Percentiles rank a stretch among this genome's conserved stretches.
phyloP scores from a whole-genome alignment of 1,284 basidiomycete species.

The Boletus sp. region DNA sequence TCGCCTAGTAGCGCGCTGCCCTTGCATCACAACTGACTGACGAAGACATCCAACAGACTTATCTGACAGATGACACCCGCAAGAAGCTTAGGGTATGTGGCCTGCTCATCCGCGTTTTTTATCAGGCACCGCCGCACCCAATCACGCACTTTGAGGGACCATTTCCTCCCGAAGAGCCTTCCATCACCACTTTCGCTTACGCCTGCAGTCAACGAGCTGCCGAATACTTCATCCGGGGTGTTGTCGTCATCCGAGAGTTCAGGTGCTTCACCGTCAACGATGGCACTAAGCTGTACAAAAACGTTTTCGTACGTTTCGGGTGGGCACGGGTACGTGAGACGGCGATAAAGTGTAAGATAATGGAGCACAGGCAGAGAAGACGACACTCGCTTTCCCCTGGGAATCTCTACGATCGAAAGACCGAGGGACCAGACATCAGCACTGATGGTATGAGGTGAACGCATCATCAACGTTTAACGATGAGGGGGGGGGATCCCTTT shows the following conservation, averaged over 20 bases:
- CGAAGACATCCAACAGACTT: no score
- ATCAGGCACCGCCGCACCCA: conserved; percentile 64
- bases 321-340: conserved; percentile 81
- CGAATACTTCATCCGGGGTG: conserved; percentile 10
- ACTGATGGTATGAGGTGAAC: conserved; percentile 81
- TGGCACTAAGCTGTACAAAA: conserved; percentile 93
- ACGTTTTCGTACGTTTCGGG: conserved; percentile 98
- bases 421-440: conserved; percentile 99
- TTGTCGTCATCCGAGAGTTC: conserved; percentile 58
- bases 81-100: conserved; percentile 83
- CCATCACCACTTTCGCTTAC: conserved; percentile 26
- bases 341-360: conserved; percentile 3
- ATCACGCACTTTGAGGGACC: conserved; percentile 48
- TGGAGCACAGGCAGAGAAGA: neutral
- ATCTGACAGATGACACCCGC: conserved; percentile 43
- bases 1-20: conserved; percentile 22
- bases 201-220: conserved; percentile 29
- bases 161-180: conserved; percentile 18
- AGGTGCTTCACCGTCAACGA: conserved; percentile 92
- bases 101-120: conserved; percentile 75
- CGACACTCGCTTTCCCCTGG: conserved; percentile 53
- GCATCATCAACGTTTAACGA: conserved; percentile 30
- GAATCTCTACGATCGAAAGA: conserved; percentile 91
- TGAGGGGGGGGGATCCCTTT: no score
- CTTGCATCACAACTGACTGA: no score